Conservation (phyloP, 768 basidiomycete species). For the Astraeus odoratus region DNA sequence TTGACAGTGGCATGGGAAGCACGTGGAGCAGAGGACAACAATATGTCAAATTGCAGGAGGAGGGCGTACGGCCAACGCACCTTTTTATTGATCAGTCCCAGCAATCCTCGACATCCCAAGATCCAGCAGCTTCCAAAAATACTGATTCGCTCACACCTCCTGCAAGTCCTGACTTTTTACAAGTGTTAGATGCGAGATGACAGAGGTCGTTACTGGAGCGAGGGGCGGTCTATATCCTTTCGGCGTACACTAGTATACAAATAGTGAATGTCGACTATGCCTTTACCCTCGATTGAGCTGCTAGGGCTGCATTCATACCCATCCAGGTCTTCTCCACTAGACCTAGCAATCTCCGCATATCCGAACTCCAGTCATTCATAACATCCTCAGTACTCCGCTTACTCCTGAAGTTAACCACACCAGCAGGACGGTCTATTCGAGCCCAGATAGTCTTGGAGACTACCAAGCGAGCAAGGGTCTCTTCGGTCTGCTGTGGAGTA, state of each 20-base stretch:
- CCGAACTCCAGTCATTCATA: conserved; percentile 97
- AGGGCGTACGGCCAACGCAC: conserved; percentile 63
- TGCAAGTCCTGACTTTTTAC: conserved; percentile 9
- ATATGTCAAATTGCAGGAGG: conserved; percentile 67
- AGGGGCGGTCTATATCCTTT: not conserved
- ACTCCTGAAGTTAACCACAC: conserved; percentile 80
- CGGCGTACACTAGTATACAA: conserved; percentile 12
- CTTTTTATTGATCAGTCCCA: conserved; percentile 42
- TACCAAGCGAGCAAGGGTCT: conserved; percentile 82
- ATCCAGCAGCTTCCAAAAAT: conserved; percentile 16
- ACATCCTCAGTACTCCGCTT: conserved; percentile 84
- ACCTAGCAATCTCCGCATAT: conserved; percentile 87
- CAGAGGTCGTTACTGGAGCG: not conserved
- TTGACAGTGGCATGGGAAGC: conserved; percentile 30
- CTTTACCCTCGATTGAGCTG: conserved; percentile 64
- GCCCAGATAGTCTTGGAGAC: conserved; percentile 92
- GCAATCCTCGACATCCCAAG: conserved; percentile 16
- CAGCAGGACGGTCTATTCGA: conserved; percentile 85
- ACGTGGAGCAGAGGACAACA: conserved; percentile 70
- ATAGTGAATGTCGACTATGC: conserved; percentile 23
- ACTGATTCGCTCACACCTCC: not conserved
- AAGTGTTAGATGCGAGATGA: not conserved
- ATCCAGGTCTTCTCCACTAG: conserved; percentile 99
- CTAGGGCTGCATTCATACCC: conserved; percentile 87
- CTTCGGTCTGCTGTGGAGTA: conserved; percentile 73